phyloP scores from a whole-genome alignment of 805 yeast genomes.

The Metschnikowia lochheadii region DNA sequence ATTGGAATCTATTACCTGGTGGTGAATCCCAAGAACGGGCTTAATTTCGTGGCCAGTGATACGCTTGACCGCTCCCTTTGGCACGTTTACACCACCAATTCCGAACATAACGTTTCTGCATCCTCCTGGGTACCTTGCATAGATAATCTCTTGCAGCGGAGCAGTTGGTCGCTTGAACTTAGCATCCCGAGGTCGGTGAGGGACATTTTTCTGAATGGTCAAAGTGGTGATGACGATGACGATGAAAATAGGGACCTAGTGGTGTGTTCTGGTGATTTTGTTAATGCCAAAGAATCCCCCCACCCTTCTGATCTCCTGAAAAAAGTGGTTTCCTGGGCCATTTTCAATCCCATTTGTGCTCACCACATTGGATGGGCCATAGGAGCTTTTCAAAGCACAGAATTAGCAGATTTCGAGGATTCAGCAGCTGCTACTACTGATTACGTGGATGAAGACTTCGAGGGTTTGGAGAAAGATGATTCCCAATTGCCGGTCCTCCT shows the following conservation, averaged over 20 bases:
- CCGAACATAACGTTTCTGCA: conserved; percentile 73
- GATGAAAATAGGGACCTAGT: conserved; percentile 48
- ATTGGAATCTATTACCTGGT: conserved; percentile 65
- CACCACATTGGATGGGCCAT: conserved; percentile 95
- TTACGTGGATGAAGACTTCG: conserved; percentile 28
- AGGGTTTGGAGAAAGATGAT: conserved; percentile 28
- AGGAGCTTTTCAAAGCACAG: conserved; percentile 74
- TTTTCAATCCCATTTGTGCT: conserved; percentile 83
- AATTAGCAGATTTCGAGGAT: conserved; percentile 43
- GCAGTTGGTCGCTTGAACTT: conserved; percentile 90
- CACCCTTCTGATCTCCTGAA: conserved; percentile 73
- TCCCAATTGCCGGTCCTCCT: conserved; percentile 43
- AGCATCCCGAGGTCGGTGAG: conserved; percentile 75
- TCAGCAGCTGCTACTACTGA: conserved; percentile 24
- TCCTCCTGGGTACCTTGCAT: conserved; percentile 98
- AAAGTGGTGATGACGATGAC: conserved; percentile 32
- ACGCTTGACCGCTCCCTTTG: conserved; percentile 51
- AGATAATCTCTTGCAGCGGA: conserved; percentile 81
- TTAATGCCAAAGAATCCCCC: conserved; percentile 62
- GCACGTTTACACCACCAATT: conserved; percentile 84
- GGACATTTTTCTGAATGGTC: conserved; percentile 41
- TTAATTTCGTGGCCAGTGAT: conserved; percentile 65
- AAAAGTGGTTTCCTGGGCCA: conserved; percentile 67
- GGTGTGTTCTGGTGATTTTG: conserved; percentile 69
- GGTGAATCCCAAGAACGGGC: conserved; percentile 65